Base-by-base conservation (phyloP, 208 protist genomes). In the Acanthamoeba healyi region DNA sequence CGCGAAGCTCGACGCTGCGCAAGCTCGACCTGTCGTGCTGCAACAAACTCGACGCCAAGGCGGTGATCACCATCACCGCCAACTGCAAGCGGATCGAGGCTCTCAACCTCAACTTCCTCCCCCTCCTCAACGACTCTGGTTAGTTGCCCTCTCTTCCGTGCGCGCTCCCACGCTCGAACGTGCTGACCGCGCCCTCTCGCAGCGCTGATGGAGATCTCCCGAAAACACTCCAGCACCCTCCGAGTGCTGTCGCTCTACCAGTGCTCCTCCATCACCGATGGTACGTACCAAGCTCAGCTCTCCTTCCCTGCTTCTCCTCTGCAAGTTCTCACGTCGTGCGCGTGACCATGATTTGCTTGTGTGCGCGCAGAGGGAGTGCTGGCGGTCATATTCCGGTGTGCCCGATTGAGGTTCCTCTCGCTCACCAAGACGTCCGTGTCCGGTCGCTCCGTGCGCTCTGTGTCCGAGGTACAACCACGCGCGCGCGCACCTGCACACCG, bases 381-480 rank as follows among this genome's bases (percentile, higher is more conserved):
- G 70, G 70, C 70, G 36, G 42, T 79, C 70, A 79, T 79, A 6
- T 79, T 79, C 32, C 70, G 70, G 5, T 79, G 70, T 24, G 29
- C 70, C 12, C 10, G 70, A 4, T 24, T 79, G 24, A 38, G 36
- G 36, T 79, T 79, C 70, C 70, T 79, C 7, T 79, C 70, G 70
- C 38, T 79, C 29, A 79, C 70, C 36, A 79, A 79, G 70, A 79
- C 70, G 7, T 12, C 70, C 4, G 70, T 79, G 12, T 79, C 70
- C 12, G 15, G 29, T 44, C 70, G 36, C 24, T 79, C 70, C 38
- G 70, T 79, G 70, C 70, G 70, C 36, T 46, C 70, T 32, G 24
- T 79, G 9, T 79, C 70, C 38, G 70, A 79, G 70, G 70, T 79
- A 70, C 49, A n/a, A n/a, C n/a, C n/a, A n/a, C n/a, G n/a, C n/a